These are phyloP conservation scores for Coemansia pectinata DNA, from an alignment of 192 early-diverging fungal genomes.

Conservation along the genomic window DNA sequence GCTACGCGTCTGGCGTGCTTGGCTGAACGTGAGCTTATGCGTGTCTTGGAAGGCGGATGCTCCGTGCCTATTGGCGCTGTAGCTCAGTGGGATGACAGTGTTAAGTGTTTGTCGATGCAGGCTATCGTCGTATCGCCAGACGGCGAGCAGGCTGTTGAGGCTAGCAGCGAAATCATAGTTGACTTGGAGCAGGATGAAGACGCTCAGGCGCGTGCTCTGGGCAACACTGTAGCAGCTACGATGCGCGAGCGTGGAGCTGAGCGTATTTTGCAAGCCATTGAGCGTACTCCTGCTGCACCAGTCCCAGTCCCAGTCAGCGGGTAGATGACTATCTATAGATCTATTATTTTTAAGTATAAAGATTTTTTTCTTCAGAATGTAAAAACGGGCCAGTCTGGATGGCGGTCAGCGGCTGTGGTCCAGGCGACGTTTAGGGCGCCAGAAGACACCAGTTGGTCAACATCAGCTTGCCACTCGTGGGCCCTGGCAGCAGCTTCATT, in stretches of 20 bases:
- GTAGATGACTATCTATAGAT: neutral
- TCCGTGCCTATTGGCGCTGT: constrained; percentile 90
- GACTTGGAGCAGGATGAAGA: neutral
- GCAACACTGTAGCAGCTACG: constrained; percentile 43
- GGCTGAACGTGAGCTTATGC: constrained; percentile 87
- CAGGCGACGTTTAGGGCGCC: constrained; percentile 8
- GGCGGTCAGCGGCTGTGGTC: constrained; percentile 7
- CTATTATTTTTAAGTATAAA: neutral
- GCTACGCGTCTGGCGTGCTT: constrained; percentile 67
- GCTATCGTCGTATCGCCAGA: constrained; percentile 79
- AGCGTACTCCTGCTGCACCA: neutral
- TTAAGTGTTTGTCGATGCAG: constrained; percentile 50
- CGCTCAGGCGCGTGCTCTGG: constrained; percentile 46
- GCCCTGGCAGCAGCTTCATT: constrained; percentile 4
- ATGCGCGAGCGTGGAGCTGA: constrained; percentile 59
- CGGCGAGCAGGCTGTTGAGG: constrained; percentile 64
- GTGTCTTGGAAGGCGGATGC: constrained; percentile 91
- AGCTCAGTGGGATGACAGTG: constrained; percentile 50
- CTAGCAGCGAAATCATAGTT: constrained; percentile 21
- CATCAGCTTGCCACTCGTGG: constrained; percentile 19
- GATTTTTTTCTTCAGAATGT: neutral
- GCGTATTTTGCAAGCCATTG: constrained; percentile 59
- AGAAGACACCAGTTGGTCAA: neutral
- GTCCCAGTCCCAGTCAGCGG: neutral
- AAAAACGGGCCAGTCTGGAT: constrained; percentile 39